Base-by-base conservation (phyloP, 1,284 basidiomycete species). In the Rhodofomes roseus region DNA sequence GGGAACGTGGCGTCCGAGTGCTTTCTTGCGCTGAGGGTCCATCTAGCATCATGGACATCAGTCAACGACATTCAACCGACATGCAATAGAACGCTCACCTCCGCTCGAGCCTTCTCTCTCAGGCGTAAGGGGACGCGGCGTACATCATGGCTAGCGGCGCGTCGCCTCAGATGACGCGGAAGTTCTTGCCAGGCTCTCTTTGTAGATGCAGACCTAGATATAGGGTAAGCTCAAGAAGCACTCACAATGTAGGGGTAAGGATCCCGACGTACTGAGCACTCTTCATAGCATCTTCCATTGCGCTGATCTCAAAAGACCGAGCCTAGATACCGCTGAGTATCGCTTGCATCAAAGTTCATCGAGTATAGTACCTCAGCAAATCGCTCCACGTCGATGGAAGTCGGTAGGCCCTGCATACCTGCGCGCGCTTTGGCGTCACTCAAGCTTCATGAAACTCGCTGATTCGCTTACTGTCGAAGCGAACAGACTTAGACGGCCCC, bases 91-190 rank as follows among this genome's bases (percentile, higher is more conserved):
- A 18, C 29, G 61, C 76, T 40, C 63, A 93, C 94, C 81, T 98
- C 95, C 23, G 86, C 80, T 18, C 80, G 81, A 2, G 95, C 94
- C 69, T 90, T 91, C 44, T 84, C 84, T 56, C 94, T 81, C 29
- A 97, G 76, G 27, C 90, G 81, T 27, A 84, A 73, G 0, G 95
- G 95, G n/a, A 98, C 92, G 16, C 94, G 85, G 6, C 93, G 85
- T 20, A 93, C 87, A 73, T 97, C 90, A 72, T 97, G 95, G 66
- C 93, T 95, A 1, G 95, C 95, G 11, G 95, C 95, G 67, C 95
- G 81, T 34, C 95, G 83, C 25, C 95, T 83, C 14, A 98, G 79
- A 70, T 95, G 92, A 23, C 95, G 82, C 11, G 95, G 95, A 9
- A 97, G 80, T 16, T 90, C 86, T 73, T 98, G 95, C 85, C 95